Evolutionary conservation across 2,329 filamentous ascomycete species (phyloP), one percentile per base, ranked within the genome.

Genomic region (Cercospora janseana): DNA sequence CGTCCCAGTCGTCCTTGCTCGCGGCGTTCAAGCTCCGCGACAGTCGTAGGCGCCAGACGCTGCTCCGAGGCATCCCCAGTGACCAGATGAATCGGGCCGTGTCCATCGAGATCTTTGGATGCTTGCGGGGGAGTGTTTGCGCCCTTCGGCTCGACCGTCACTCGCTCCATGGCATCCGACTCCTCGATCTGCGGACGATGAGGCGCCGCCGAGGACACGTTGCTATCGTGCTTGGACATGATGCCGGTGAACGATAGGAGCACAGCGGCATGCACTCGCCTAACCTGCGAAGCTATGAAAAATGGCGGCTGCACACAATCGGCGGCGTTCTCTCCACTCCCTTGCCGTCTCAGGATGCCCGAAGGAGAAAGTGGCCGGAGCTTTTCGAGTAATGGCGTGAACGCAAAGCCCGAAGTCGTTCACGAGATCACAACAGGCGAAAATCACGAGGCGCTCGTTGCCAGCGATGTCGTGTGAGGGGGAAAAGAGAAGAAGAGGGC

Each of bases 341-440:
- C n/a, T n/a, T n/a, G n/a, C n/a, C n/a, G n/a, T n/a, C n/a, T n/a
- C n/a, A n/a, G n/a, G n/a, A n/a, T n/a, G n/a, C n/a, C n/a, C n/a
- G n/a, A n/a, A n/a, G n/a, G n/a, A n/a, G n/a, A n/a, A n/a, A n/a
- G 4, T 6, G 20, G 40, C 47, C 71, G 74, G 76, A 74, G 70
- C 77, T 79, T 79, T 67, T 51, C 49, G 54, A 23, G 21, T 51
- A 63, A 16, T 56, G 57, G 58, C 69, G 72, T 72, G 73, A 77
- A 73, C 76, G 76, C 76, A 79, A 79, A 79, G 61, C 73, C 72
- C 61, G 69, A 79, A 79, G 76, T 79, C 77, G 76, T 75, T 75
- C 75, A 71, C 67, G 46, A 26, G 13, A 26, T 34, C 12, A 32
- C 16, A 12, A 34, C 34, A 8, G 35, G 15, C 15, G 15, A 7